Base-by-base conservation (phyloP, 106 monocot genomes). In the Phalaenopsis equestris region DNA sequence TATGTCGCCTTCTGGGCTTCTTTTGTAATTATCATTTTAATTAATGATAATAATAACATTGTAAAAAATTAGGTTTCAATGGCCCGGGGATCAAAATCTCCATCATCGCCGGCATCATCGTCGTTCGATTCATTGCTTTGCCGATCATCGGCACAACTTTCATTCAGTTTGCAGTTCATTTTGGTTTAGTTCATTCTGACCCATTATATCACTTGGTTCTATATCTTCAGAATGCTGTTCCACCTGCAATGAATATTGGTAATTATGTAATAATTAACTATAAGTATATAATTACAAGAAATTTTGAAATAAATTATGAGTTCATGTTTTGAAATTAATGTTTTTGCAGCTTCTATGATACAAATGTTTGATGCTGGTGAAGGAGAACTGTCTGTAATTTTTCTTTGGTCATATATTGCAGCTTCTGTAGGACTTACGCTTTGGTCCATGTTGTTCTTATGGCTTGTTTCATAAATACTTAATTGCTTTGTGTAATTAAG, bases 221-320 rank as follows among this genome's bases (percentile, higher is more conserved):
- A 45, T 77, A 89, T 18, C 55, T 93, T 46, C 93, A 93, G 48
- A 84, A 91, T 81, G 85, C 89, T 6, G 81, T 93, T 55, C 93
- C 93, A 23, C 93, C 93, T 15, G 93, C 93, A 70, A 87, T 93
- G 87, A 93, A 93, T 84, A 93, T 90, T 16, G 82, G 92, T 93
- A 85, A 68, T 21, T 38, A 30, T 70, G 8, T 52, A 52, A 15
- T 70, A 9, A 70, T 39, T 70, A 11, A 23, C 36, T 48, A 30
- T 30, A 30, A 30, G 0, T 49, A 48, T 74, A 45, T 74, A 1
- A 43, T 74, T 36, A 74, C 12, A 72, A 15, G 72, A 15, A 75
- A 1, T 45, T 45, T 19, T 42, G 16, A 75, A 75, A 7, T 21
- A 4, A 38, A 17, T 1, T 75, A 45, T 19, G 19, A 7, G 8